Conservation (phyloP, 78 protist genomes). For the Dictyostelium citrinum region DNA sequence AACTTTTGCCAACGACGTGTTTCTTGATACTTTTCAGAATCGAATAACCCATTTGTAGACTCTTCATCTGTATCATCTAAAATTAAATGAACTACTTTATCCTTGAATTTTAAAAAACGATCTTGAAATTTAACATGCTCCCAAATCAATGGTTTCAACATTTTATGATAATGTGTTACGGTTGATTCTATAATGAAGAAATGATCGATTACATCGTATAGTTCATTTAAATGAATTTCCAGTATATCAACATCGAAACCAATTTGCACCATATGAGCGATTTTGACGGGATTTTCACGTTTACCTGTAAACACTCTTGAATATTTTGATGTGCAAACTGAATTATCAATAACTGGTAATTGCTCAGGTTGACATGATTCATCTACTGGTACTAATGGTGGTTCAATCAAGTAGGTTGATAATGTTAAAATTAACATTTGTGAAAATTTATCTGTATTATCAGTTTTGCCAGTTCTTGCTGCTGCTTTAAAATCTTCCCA, state of each 20-base stretch:
- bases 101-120: neutral
- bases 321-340: neutral
- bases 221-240: conserved; percentile 5
- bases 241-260: conserved; percentile 9
- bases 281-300: neutral
- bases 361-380: neutral
- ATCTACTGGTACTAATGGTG: conserved; percentile 1
- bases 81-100: neutral
- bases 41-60: neutral
- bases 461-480: neutral
- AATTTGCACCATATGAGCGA: neutral
- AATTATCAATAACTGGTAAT: neutral
- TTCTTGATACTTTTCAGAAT: neutral
- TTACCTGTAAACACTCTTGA: neutral
- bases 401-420: neutral
- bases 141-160: conserved; percentile 13
- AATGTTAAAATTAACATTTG: neutral
- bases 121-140: conserved; percentile 16
- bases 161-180: neutral
- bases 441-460: neutral
- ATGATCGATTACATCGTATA: neutral
- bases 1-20: conserved; percentile 1
- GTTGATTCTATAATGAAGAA: neutral
- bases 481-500: neutral
- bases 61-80: conserved; percentile 6